Conservation (phyloP, 1,139 yeast genomes). For the Candida buenavistaensis region DNA sequence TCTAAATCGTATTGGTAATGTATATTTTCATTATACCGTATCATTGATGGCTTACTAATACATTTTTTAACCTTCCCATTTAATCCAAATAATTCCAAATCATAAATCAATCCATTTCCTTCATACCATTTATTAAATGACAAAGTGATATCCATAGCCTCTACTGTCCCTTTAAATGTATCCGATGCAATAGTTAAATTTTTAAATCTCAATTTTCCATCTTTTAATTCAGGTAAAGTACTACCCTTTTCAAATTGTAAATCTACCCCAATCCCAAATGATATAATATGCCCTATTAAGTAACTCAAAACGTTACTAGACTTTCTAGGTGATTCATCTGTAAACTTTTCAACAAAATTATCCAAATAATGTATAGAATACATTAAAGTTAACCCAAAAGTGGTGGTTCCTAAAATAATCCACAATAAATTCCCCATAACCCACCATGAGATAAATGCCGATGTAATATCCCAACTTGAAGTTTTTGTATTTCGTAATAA, state of each 20-base stretch:
- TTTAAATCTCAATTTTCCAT: conserved; percentile 62
- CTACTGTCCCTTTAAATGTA: conserved; percentile 43
- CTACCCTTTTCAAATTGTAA: conserved; percentile 38
- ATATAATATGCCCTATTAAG: conserved; percentile 36
- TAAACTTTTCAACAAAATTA: conserved; percentile 24
- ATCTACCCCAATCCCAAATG: conserved; percentile 40
- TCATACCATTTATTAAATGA: conserved; percentile 70
- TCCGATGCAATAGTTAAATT: conserved; percentile 43
- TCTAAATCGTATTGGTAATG: conserved; percentile 35
- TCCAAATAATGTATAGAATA: conserved; percentile 47
- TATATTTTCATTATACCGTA: conserved; percentile 22
- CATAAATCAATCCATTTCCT: conserved; percentile 65
- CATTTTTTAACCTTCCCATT: conserved; percentile 56
- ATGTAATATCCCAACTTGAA: conserved; percentile 48
- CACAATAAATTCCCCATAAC: conserved; percentile 57
- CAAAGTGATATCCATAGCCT: conserved; percentile 56
- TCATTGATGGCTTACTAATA: too few relatives aligned
- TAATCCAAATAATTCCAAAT: conserved; percentile 62
- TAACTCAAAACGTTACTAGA: conserved; percentile 29
- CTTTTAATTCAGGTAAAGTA: conserved; percentile 49
- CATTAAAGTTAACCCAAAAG: conserved; percentile 56
- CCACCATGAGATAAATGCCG: conserved; percentile 59
- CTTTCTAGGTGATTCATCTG: conserved; percentile 8
- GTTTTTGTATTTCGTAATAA: conserved; percentile 50
- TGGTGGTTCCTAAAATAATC: conserved; percentile 66